Percentiles rank a stretch among this genome's conserved stretches.
Conservation (phyloP, 306 rosid genomes). For the Quercus wislizeni region DNA sequence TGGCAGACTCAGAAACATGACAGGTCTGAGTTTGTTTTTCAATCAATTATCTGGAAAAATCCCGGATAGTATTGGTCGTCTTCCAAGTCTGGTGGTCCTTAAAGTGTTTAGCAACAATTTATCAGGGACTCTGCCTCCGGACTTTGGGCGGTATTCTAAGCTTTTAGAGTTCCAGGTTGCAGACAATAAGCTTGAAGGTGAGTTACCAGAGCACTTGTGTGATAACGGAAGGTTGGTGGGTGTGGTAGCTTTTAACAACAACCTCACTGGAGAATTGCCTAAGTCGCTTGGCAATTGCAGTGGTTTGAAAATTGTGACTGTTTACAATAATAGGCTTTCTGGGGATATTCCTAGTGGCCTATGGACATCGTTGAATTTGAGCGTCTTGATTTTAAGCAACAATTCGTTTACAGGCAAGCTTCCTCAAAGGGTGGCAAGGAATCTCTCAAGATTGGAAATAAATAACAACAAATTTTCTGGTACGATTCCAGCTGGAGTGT, state of each 20-base stretch:
- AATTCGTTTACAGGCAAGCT: slow-evolving; percentile 58
- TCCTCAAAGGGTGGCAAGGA: slow-evolving; percentile 41
- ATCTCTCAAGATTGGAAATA: slow-evolving; percentile 42
- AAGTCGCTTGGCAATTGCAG: slow-evolving; percentile 57
- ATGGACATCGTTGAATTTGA: slow-evolving; percentile 51
- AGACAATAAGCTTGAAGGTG: slow-evolving; percentile 45
- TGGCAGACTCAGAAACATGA: slow-evolving; percentile 47
- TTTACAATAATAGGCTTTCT: slow-evolving; percentile 38
- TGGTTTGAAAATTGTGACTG: slow-evolving; percentile 18
- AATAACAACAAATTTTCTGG: slow-evolving; percentile 57
- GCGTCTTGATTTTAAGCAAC: slow-evolving; percentile 20
- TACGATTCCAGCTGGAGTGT: slow-evolving; percentile 48
- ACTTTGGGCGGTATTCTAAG: slow-evolving; percentile 47
- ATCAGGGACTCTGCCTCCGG: slow-evolving; percentile 57
- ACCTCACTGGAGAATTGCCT: slow-evolving; percentile 59
- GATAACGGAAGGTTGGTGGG: slow-evolving; percentile 31
- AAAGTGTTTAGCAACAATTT: slow-evolving; percentile 43
- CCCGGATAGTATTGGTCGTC: slow-evolving; percentile 51
- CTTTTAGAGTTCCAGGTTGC: slow-evolving; percentile 35
- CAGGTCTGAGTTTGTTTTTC: slow-evolving; percentile 24
- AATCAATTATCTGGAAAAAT: slow-evolving; percentile 56
- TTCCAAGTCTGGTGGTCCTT: slow-evolving; percentile 41
- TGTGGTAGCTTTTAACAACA: slow-evolving; percentile 40
- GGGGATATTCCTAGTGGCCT: slow-evolving; percentile 65
- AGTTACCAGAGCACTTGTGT: slow-evolving; percentile 57